These are phyloP conservation scores for Microglena sp. DNA, from an alignment of 139 green algal genomes.

Conservation along the genomic window DNA sequence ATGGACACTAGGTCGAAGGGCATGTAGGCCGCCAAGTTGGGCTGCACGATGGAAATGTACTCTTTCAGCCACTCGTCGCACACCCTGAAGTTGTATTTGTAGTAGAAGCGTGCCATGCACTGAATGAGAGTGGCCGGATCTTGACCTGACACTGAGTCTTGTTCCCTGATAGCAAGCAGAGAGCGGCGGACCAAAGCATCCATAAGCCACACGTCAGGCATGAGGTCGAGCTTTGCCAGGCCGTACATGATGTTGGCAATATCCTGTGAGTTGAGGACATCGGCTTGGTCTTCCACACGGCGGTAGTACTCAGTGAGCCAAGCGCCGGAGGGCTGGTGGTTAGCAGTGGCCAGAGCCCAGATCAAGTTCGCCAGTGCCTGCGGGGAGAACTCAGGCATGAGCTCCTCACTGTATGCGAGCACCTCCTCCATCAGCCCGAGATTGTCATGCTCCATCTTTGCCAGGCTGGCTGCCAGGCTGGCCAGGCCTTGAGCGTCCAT, in stretches of 20 bases:
- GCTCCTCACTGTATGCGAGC: not conserved
- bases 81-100: constrained; percentile 19
- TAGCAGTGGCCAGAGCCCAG: constrained; percentile 25
- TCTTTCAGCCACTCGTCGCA: constrained; percentile 13
- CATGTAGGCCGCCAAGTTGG: constrained; percentile 10
- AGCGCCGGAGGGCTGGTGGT: constrained; percentile 21
- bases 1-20: constrained; percentile 25
- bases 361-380: constrained; percentile 24
- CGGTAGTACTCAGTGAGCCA: constrained; percentile 22
- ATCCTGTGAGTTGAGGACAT: constrained; percentile 15
- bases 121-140: constrained; percentile 26
- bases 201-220: constrained; percentile 29
- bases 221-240: constrained; percentile 24
- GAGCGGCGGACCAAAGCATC: constrained; percentile 8
- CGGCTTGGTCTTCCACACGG: constrained; percentile 13
- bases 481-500: constrained; percentile 4
- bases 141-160: constrained; percentile 6
- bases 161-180: constrained; percentile 1
- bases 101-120: constrained; percentile 17
- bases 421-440: not conserved
- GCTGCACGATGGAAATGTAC: constrained; percentile 18
- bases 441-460: constrained; percentile 4
- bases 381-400: not conserved
- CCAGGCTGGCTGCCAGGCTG: not conserved
- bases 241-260: constrained; percentile 24